Conservation (phyloP, 2,329 filamentous ascomycete species). For the Fusarium aywerte region DNA sequence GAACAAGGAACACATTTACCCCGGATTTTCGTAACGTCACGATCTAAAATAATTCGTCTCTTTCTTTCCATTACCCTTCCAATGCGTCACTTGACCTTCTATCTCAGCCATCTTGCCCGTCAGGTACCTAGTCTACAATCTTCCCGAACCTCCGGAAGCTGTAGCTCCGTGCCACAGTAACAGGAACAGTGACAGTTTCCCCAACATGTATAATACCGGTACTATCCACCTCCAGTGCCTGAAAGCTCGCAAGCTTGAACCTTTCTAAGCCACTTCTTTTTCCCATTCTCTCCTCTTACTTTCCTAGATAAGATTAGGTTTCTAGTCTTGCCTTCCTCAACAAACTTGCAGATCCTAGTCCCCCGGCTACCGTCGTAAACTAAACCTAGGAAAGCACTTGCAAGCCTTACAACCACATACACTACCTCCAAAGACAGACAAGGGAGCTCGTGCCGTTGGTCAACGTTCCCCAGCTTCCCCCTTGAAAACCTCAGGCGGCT, state of each 20-base stretch:
- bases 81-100: constrained; percentile 22
- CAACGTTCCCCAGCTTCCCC: constrained; percentile 31
- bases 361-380: constrained; percentile 13
- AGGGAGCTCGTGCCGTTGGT: constrained; percentile 26
- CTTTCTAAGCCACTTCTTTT: constrained; percentile 3
- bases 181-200: not conserved
- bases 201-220: no score
- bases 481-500: constrained; percentile 24
- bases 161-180: constrained; percentile 18
- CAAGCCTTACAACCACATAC: constrained; percentile 31
- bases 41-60: constrained; percentile 4
- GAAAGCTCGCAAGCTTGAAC: not conserved
- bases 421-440: constrained; percentile 1
- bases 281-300: constrained; percentile 23
- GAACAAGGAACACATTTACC: constrained; percentile 31
- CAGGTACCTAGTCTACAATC: not conserved
- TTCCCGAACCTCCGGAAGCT: constrained; percentile 29
- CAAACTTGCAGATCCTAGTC: constrained; percentile 31
- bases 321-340: constrained; percentile 16
- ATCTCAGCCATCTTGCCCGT: not conserved
- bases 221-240: no score
- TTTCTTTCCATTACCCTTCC: constrained; percentile 13
- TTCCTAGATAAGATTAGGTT: constrained; percentile 35
- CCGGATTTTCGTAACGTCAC: constrained; percentile 43
- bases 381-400: constrained; percentile 24